A percentile compares a stretch with the other conserved stretches of the same genome.
Conservation (phyloP, 2,329 filamentous ascomycete species). For the Ceratocystis alfenasii region DNA sequence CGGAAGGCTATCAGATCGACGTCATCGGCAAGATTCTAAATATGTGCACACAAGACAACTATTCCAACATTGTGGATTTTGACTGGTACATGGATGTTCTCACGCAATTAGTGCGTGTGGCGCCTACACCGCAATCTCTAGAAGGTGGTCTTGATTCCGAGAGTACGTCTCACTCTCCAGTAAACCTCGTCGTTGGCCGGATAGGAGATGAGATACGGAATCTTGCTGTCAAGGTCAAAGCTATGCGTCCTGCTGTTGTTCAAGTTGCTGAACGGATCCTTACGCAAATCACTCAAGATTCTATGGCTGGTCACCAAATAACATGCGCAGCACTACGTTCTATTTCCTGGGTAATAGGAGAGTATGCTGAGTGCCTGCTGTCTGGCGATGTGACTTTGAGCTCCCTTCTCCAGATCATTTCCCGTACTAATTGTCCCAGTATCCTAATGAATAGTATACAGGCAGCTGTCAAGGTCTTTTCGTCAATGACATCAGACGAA, state of each 20-base stretch:
- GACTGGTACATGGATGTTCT: constrained; percentile 95
- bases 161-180: constrained; percentile 26
- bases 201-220: constrained; percentile 83
- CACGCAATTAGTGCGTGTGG: constrained; percentile 67
- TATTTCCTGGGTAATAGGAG: constrained; percentile 75
- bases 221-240: constrained; percentile 81
- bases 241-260: constrained; percentile 67
- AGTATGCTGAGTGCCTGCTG: constrained; percentile 64
- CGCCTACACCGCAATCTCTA: constrained; percentile 38
- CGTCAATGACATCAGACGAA: constrained; percentile 55
- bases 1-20: constrained; percentile 73
- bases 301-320: constrained; percentile 43
- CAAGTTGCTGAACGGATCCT: constrained; percentile 70
- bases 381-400: constrained; percentile 61
- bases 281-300: constrained; percentile 42
- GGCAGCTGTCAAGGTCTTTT: constrained; percentile 74
- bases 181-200: constrained; percentile 26
- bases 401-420: constrained; percentile 55
- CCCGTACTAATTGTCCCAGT: constrained; percentile 46
- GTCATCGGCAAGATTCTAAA: constrained; percentile 72
- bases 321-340: constrained; percentile 59
- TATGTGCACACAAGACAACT: constrained; percentile 85
- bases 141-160: constrained; percentile 26
- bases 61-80: constrained; percentile 75
- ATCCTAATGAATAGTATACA: constrained; percentile 73